phyloP scores from a whole-genome alignment of 2,329 filamentous ascomycete genomes.

The Nemania sp. region DNA sequence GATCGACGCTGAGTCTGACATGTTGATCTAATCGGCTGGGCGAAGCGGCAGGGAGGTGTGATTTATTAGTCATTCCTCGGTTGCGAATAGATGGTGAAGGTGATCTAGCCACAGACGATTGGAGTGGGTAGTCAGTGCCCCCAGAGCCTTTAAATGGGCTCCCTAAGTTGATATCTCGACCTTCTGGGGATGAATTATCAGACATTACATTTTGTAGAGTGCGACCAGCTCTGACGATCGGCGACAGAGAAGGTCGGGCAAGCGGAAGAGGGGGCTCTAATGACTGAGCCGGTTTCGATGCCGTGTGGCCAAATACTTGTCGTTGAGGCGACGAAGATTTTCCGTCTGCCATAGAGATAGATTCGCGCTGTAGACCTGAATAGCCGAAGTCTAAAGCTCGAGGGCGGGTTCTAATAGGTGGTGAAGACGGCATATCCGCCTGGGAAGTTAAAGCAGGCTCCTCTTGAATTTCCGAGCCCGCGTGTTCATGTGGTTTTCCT shows the following conservation, averaged over 20 bases:
- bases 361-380: constrained; percentile 30
- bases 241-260: constrained; percentile 49
- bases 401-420: constrained; percentile 36
- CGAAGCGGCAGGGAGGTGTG: constrained; percentile 21
- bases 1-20: constrained; percentile 28
- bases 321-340: constrained; percentile 30
- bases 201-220: constrained; percentile 62
- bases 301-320: constrained; percentile 24
- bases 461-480: constrained; percentile 16
- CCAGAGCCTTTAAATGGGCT: constrained; percentile 57
- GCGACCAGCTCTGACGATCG: constrained; percentile 61
- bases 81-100: constrained; percentile 29
- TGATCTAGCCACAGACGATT: constrained; percentile 33
- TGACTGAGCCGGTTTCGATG: constrained; percentile 26
- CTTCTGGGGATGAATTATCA: constrained; percentile 59
- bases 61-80: constrained; percentile 16
- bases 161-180: constrained; percentile 53
- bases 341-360: constrained; percentile 27
- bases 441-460: constrained; percentile 24
- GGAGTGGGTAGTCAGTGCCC: constrained; percentile 34
- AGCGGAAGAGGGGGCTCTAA: constrained; percentile 28
- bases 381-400: constrained; percentile 32
- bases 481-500: constrained; percentile 33
- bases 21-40: constrained; percentile 28
- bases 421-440: constrained; percentile 41